Percentiles rank a stretch among this genome's conserved stretches.
These are phyloP conservation scores for Termitomyces sp. DNA, from an alignment of 768 basidiomycete species.

Conservation along the genomic window DNA sequence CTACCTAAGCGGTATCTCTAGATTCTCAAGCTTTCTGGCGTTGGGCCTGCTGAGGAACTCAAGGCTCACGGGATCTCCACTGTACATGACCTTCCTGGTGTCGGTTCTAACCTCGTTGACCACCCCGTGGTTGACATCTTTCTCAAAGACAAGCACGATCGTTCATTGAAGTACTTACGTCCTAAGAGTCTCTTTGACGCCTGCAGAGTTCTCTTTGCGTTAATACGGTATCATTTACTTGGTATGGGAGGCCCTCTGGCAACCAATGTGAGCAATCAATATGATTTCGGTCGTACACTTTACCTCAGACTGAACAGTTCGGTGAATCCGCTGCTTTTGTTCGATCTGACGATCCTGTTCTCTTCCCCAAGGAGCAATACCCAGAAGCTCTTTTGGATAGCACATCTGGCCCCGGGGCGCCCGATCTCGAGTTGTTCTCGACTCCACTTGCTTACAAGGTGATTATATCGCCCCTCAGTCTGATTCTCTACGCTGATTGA, in stretches of 20 bases:
- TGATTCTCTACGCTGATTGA: not conserved
- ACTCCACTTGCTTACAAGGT: conserved; percentile 40
- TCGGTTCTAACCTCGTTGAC: conserved; percentile 72
- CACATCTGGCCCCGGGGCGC: conserved; percentile 36
- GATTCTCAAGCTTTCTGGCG: conserved; percentile 71
- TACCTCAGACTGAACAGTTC: conserved; percentile 32
- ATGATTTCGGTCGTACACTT: not conserved
- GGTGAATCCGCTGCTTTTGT: conserved; percentile 54
- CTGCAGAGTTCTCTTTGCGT: conserved; percentile 28
- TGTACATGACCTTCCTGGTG: conserved; percentile 63
- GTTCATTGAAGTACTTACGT: conserved; percentile 38
- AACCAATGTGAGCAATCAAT: conserved; percentile 41
- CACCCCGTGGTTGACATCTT: conserved; percentile 55
- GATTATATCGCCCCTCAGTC: not conserved
- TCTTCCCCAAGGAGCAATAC: conserved; percentile 39
- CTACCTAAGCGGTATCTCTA: conserved; percentile 22
- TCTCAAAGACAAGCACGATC: conserved; percentile 48
- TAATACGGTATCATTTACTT: conserved; percentile 38
- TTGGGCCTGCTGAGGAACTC: conserved; percentile 66
- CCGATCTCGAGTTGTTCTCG: conserved; percentile 41
- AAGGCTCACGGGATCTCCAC: conserved; percentile 49
- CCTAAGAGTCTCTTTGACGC: conserved; percentile 24
- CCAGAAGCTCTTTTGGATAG: conserved; percentile 31
- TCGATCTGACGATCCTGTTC: conserved; percentile 41
- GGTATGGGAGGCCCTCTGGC: conserved; percentile 48